Conservation (phyloP, 2,329 filamentous ascomycete genomes). For the Mycosphaerelloides madeirae region DNA sequence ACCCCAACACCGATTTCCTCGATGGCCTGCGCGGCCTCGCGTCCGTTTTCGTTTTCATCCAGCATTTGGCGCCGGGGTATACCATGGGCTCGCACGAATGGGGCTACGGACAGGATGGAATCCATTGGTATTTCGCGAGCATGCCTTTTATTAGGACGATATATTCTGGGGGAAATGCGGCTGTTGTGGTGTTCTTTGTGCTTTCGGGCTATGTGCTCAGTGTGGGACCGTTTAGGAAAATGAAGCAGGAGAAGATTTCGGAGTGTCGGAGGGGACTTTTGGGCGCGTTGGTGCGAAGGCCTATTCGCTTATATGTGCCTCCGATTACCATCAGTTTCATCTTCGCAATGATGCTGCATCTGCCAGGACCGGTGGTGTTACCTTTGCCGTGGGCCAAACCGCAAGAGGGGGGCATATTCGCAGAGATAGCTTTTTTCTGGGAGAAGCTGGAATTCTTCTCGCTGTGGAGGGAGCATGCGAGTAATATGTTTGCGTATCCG, state of each 20-base stretch:
- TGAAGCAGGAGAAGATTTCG: constrained; percentile 3
- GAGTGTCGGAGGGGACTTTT: constrained; percentile 5
- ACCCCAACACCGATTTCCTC: constrained; percentile 38
- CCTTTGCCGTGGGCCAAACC: background rate
- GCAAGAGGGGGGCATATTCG: constrained; percentile 7
- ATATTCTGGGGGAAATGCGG: constrained; percentile 57
- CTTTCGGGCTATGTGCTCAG: constrained; percentile 48
- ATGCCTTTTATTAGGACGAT: constrained; percentile 54
- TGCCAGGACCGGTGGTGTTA: constrained; percentile 7
- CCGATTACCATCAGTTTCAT: constrained; percentile 6
- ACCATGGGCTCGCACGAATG: constrained; percentile 34
- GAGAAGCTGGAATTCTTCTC: constrained; percentile 4
- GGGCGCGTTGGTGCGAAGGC: constrained; percentile 8
- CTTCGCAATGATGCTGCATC: constrained; percentile 7
- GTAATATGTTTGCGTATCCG: constrained; percentile 4
- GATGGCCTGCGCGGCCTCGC: constrained; percentile 63
- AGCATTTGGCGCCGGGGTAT: constrained; percentile 47
- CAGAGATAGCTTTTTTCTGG: constrained; percentile 3
- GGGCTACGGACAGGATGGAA: constrained; percentile 30
- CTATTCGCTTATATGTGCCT: constrained; percentile 10
- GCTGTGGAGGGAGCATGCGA: constrained; percentile 7
- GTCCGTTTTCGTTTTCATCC: constrained; percentile 59
- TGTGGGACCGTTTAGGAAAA: constrained; percentile 17
- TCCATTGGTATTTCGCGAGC: constrained; percentile 43
- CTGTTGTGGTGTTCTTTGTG: constrained; percentile 50